phyloP scores from a whole-genome alignment of 208 protist species.

The Trypanosoma conorhini region DNA sequence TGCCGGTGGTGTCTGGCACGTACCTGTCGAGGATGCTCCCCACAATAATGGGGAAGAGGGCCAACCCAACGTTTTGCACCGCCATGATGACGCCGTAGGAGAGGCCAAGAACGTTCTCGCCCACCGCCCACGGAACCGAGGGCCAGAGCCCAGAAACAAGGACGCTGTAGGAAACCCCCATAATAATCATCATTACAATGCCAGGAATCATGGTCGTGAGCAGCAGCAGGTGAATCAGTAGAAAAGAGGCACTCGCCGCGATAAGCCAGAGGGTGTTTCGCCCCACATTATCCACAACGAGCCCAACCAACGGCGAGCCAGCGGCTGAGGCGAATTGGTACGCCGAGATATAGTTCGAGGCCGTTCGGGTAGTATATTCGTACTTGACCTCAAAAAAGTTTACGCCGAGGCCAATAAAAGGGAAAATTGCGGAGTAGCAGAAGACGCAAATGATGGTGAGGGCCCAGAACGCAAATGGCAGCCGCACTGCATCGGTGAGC shows the following conservation, averaged over 20 bases:
- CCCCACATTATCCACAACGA: constrained; percentile 83
- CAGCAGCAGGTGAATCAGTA: constrained; percentile 74
- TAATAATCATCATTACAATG: constrained; percentile 63
- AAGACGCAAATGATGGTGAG: constrained; percentile 83
- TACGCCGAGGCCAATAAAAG: constrained; percentile 81
- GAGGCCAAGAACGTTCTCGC: constrained; percentile 67
- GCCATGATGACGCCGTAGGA: constrained; percentile 93
- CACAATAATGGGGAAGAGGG: constrained; percentile 64
- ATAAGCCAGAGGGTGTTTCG: constrained; percentile 79
- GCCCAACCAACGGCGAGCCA: constrained; percentile 76
- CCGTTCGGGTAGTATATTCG: constrained; percentile 47
- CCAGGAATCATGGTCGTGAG: constrained; percentile 71
- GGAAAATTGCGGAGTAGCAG: constrained; percentile 85
- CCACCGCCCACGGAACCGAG: constrained; percentile 74
- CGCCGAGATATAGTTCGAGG: constrained; percentile 74
- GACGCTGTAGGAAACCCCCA: constrained; percentile 88
- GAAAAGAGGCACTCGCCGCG: constrained; percentile 45
- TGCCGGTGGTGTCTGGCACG: constrained; percentile 22
- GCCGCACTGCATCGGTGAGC: constrained; percentile 45
- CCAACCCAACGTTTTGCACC: constrained; percentile 88
- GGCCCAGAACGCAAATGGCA: constrained; percentile 79
- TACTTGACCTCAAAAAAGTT: constrained; percentile 91
- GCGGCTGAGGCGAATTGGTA: constrained; percentile 87
- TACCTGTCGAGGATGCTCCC: constrained; percentile 70
- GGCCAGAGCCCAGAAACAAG: constrained; percentile 90